A percentile compares a stretch with the other conserved stretches of the same genome.
Evolutionary conservation across 352 stramenopile species (phyloP).

Genomic region (Globisporangium spiculum): DNA sequence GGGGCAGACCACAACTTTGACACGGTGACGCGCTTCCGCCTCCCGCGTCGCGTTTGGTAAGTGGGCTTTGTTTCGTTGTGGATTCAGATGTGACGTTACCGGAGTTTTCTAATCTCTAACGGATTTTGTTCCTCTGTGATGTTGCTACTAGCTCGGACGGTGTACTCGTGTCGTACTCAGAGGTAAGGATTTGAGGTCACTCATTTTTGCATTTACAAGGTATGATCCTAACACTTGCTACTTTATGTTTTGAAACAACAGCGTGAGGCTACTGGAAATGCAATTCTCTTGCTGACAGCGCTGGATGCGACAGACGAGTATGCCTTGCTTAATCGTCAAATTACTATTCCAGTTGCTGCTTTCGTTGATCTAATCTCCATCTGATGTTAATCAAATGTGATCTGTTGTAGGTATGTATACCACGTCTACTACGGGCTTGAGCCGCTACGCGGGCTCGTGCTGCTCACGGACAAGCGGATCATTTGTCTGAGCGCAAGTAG

Average conservation of each 20-base stretch:
- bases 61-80: conserved; percentile 8
- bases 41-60: conserved; percentile 77
- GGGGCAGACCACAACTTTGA: conserved; percentile 46
- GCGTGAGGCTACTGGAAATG: conserved; percentile 69
- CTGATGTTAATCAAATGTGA: neutral
- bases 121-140: conserved; percentile 7
- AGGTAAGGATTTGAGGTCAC: conserved; percentile 22
- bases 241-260: conserved; percentile 3
- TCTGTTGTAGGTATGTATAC: conserved; percentile 66
- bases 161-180: conserved; percentile 79
- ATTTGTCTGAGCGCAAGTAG: conserved; percentile 72
- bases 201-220: neutral
- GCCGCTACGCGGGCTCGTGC: conserved; percentile 53
- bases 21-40: conserved; percentile 55
- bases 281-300: conserved; percentile 71
- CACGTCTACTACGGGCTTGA: conserved; percentile 79
- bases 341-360: neutral
- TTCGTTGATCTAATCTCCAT: neutral
- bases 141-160: conserved; percentile 49
- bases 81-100: neutral
- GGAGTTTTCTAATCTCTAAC: neutral
- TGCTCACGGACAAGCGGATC: conserved; percentile 84
- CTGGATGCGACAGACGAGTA: conserved; percentile 82
- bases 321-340: conserved; percentile 5
- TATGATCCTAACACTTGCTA: neutral